Evolutionary conservation across 1,284 basidiomycete genomes (phyloP).

Genomic region (Moesziomyces antarcticus): DNA sequence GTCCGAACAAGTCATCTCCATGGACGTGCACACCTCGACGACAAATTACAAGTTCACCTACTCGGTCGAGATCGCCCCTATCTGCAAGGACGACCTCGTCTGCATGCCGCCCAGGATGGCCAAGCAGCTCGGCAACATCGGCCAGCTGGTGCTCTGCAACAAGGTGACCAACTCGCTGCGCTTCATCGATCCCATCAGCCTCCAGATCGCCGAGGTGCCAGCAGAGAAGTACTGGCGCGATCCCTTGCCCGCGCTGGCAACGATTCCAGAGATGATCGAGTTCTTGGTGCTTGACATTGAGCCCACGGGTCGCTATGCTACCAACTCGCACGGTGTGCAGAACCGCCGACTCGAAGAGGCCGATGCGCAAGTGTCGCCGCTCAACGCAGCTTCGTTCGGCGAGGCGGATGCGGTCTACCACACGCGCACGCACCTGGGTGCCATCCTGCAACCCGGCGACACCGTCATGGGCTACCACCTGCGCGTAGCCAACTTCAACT

Average conservation of each 20-base stretch:
- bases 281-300: constrained; percentile 96
- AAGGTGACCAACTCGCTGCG: constrained; percentile 92
- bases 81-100: constrained; percentile 98
- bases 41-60: constrained; percentile 98
- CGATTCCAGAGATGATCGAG: constrained; percentile 86
- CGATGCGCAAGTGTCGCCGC: constrained; percentile 91
- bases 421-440: constrained; percentile 94
- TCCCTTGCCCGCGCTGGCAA: constrained; percentile 85
- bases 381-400: constrained; percentile 75
- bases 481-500: constrained; percentile 91
- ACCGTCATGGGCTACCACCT: constrained; percentile 91
- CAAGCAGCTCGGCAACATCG: constrained; percentile 84
- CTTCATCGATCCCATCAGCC: constrained; percentile 86
- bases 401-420: constrained; percentile 84
- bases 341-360: constrained; percentile 70
- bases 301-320: constrained; percentile 68
- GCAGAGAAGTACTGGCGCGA: constrained; percentile 88
- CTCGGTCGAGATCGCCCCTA: constrained; percentile 94
- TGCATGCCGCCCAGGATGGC: constrained; percentile 87
- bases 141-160: constrained; percentile 84
- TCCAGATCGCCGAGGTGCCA: constrained; percentile 84
- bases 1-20: constrained; percentile 91
- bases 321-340: constrained; percentile 52
- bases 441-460: constrained; percentile 94
- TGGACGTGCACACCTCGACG: constrained; percentile 89